phyloP scores from a whole-genome alignment of 2,329 filamentous ascomycete species.

The Trichoderma simmonsii region DNA sequence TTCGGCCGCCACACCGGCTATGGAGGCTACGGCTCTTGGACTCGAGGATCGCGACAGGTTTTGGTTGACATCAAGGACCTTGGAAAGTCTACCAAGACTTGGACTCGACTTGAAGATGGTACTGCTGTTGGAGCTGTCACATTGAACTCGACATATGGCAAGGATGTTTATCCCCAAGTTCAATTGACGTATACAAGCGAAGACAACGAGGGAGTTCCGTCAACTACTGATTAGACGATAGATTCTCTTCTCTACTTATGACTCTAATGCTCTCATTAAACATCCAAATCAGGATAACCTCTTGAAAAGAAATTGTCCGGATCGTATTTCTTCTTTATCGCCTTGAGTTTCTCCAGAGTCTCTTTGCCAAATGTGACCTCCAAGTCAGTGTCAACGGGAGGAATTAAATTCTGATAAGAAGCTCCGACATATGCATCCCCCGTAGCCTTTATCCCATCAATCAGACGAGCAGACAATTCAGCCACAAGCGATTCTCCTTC shows the following conservation, averaged over 20 bases:
- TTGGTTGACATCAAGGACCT: background rate
- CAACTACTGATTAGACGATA: background rate
- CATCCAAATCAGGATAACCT: background rate
- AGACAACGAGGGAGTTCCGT: background rate
- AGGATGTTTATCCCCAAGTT: background rate
- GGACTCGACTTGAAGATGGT: background rate
- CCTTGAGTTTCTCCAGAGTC: background rate
- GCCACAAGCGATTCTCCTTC: background rate
- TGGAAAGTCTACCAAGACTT: background rate
- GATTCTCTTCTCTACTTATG: background rate
- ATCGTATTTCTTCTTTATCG: constrained; percentile 4
- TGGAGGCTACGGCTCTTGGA: background rate
- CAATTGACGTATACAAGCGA: background rate
- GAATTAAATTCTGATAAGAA: background rate
- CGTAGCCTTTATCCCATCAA: background rate
- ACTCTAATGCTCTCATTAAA: background rate
- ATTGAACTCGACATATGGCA: background rate
- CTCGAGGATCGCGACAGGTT: background rate
- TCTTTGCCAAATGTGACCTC: background rate
- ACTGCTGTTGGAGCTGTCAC: background rate
- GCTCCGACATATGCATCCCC: background rate
- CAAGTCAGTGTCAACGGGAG: background rate
- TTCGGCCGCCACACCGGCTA: background rate
- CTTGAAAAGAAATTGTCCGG: constrained; percentile 6
- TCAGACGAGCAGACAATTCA: background rate